Percentiles rank a stretch among this genome's conserved stretches.
phyloP scores from a whole-genome alignment of 257 asterid genomes.

The Solanum verrucosum region DNA sequence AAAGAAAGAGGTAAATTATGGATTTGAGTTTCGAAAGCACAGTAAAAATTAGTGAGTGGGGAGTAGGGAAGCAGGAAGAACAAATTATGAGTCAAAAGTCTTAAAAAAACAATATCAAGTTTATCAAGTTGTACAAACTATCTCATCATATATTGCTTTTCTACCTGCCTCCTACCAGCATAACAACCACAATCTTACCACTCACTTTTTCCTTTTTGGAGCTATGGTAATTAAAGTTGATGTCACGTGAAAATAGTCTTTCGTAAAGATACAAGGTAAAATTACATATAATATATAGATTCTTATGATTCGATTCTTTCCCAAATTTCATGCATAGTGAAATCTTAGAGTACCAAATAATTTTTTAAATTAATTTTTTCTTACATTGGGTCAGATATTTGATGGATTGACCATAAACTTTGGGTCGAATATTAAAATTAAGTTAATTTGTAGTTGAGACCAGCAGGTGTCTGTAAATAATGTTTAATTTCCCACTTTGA shows the following conservation, averaged over 20 bases:
- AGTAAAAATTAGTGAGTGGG: neutral
- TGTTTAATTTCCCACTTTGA: neutral
- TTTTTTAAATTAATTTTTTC: too few relatives aligned
- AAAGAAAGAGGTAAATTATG: neutral
- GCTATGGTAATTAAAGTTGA: neutral
- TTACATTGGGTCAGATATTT: neutral
- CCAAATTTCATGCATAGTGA: neutral
- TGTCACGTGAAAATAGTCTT: neutral
- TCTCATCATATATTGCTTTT: neutral
- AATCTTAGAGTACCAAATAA: neutral
- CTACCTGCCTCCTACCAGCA: conserved; percentile 2
- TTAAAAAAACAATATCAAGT: neutral
- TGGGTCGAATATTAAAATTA: neutral
- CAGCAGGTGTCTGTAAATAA: neutral
- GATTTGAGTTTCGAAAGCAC: neutral
- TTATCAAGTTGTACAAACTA: neutral
- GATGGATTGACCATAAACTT: neutral
- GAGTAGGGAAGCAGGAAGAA: neutral
- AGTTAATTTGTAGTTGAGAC: neutral
- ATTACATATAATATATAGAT: neutral
- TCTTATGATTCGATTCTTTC: fast-evolving
- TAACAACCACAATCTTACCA: neutral
- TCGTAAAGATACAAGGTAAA: fast-evolving
- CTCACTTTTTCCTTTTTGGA: neutral
- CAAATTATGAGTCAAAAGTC: conserved; percentile 8